Evolutionary conservation across 2,329 filamentous ascomycete genomes (phyloP), one percentile per base, ranked within the genome.

Genomic region (Beauveria sp.): DNA sequence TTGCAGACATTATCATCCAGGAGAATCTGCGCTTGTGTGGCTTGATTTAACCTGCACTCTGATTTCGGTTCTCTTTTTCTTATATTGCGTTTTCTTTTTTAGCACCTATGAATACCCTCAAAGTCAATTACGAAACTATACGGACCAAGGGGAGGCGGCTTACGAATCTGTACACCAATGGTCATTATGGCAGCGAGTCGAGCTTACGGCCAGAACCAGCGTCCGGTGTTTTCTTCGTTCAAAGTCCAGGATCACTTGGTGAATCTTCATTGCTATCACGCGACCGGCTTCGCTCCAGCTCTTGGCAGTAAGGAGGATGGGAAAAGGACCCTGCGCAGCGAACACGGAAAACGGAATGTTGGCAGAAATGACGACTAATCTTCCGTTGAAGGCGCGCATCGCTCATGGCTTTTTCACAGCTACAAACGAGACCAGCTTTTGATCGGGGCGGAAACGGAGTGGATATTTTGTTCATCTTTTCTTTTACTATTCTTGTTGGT

Each of bases 21-120:
- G 95, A 98, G 80, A 99, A 99, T 80, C 87, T 99, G 67, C 89
- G 95, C 76, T 85, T 96, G 76, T 97, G 93, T 78, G 93, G 93
- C 84, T 82, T 98, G 76, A 97, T 98, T 84, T 97, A 89, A 88
- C 73, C 70, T 69, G 40, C 28, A 18, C 24, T 24, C 42, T 53
- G 16, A 24, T 54, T 38, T 45, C 40, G 31, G 22, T 68, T 71
- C 65, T 61, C 64, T 64, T 65, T 65, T 68, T 66, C 68, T 64
- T 65, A 68, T 66, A 65, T 68, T 70, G 67, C 66, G 54, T 62
- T 65, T 64, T 64, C 59, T 63, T 65, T 26, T 67, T 68, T 63
- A 65, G 63, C 61, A 63, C 62, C 63, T 53, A 64, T 65, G 63
- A 64, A 66, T 66, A 66, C 65, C 65, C 65, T 65, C 62, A 63